These are phyloP conservation scores for Iodosphaeria phyllophila DNA, from an alignment of 2,329 filamentous ascomycete genomes.

Conservation along the genomic window DNA sequence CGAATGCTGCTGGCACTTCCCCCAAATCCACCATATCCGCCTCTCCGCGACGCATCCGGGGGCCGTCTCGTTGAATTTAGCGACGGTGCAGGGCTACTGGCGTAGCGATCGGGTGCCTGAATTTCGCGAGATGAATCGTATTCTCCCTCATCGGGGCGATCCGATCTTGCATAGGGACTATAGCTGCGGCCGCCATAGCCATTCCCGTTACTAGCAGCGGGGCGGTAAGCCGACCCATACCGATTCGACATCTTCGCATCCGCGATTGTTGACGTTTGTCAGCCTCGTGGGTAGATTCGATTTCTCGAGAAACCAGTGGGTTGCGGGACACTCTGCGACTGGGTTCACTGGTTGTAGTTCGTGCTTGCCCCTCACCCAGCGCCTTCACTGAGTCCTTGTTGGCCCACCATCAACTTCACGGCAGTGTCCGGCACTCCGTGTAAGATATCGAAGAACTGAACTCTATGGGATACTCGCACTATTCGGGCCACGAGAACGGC, in stretches of 20 bases:
- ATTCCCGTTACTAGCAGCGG: conserved; percentile 23
- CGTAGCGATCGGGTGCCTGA: conserved; percentile 23
- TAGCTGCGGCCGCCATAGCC: conserved; percentile 17
- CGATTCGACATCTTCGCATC: conserved; percentile 3
- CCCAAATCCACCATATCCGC: conserved; percentile 4
- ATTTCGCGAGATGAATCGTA: conserved; percentile 30
- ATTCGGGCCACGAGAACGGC: too few species aligned
- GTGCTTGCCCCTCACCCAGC: too few species aligned
- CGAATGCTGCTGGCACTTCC: conserved; percentile 3
- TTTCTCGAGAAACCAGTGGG: too few species aligned
- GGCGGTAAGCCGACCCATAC: conserved; percentile 17
- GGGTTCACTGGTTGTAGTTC: too few species aligned
- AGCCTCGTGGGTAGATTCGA: too few species aligned
- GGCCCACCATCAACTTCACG: too few species aligned
- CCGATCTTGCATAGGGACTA: conserved; percentile 2
- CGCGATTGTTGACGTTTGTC: too few species aligned
- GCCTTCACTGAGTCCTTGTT: too few species aligned
- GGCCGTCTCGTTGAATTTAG: conserved; percentile 13
- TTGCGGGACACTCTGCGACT: too few species aligned
- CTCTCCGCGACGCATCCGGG: conserved; percentile 12
- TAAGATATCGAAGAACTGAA: too few species aligned
- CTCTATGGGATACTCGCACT: too few species aligned
- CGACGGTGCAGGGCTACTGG: conserved; percentile 12
- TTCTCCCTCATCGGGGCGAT: conserved; percentile 20
- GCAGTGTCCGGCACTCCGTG: too few species aligned